Conservation (phyloP, 1,284 basidiomycete species). For the Trichosporon ovoides region DNA sequence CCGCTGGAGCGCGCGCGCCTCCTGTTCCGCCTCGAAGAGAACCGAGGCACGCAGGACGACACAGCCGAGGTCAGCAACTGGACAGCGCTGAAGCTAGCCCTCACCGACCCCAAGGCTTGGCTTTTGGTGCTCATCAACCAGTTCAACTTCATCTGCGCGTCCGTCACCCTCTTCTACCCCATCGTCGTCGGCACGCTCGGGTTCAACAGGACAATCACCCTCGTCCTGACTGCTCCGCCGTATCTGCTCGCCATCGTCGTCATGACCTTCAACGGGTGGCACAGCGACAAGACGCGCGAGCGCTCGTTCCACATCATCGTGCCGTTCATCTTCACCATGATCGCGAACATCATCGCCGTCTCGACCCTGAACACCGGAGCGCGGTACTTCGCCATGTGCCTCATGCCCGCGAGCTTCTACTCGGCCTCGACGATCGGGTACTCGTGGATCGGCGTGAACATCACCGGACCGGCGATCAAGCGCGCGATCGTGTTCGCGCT, state of each 20-base stretch:
- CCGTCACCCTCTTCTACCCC: slow-evolving; percentile 43
- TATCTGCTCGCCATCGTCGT: slow-evolving; percentile 40
- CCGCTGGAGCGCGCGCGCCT: slow-evolving; percentile 33
- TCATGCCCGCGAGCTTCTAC: slow-evolving; percentile 38
- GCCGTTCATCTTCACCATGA: slow-evolving; percentile 52
- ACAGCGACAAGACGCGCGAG: slow-evolving; percentile 41
- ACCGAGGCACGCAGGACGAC: slow-evolving; percentile 34
- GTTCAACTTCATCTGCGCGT: slow-evolving; percentile 30
- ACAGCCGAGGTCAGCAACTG: slow-evolving; percentile 27
- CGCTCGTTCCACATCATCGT: slow-evolving; percentile 22
- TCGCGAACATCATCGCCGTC: slow-evolving; percentile 70
- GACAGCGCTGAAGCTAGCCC: slow-evolving; percentile 31
- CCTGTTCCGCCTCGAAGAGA: slow-evolving; percentile 36
- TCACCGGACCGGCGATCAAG: slow-evolving; percentile 46
- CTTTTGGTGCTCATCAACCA: slow-evolving; percentile 24
- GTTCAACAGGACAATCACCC: slow-evolving; percentile 41
- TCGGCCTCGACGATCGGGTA: slow-evolving; percentile 43
- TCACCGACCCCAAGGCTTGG: slow-evolving; percentile 41
- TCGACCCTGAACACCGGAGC: slow-evolving; percentile 40
- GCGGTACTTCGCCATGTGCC: slow-evolving; percentile 43
- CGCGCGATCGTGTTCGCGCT: slow-evolving; percentile 46
- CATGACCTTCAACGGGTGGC: slow-evolving; percentile 40
- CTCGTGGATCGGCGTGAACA: slow-evolving; percentile 44
- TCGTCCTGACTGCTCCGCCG: slow-evolving; percentile 43
- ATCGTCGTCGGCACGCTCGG: slow-evolving; percentile 38